These are phyloP conservation scores for Antrodiella citrinella DNA, from an alignment of 768 basidiomycete genomes.

Conservation along the genomic window DNA sequence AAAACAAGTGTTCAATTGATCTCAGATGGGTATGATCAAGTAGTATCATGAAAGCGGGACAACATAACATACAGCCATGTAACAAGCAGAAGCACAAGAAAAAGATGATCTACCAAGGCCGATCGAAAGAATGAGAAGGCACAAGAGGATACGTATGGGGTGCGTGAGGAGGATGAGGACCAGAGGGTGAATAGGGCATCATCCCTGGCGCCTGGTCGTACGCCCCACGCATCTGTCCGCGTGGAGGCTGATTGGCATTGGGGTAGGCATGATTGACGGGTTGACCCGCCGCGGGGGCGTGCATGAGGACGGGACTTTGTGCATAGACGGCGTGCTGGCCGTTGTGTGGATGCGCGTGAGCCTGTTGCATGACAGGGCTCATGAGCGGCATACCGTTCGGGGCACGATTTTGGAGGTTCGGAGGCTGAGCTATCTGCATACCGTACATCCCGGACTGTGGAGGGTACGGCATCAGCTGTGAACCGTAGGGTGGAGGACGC, in stretches of 20 bases:
- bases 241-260: constrained; percentile 2
- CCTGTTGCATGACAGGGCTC: constrained; percentile 65
- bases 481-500: constrained; percentile 53
- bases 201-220: constrained; percentile 12
- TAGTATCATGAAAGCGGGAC: constrained; percentile 7
- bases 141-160: constrained; percentile 32
- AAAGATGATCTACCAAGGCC: constrained; percentile 37
- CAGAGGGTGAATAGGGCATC: constrained; percentile 17
- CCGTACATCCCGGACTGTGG: constrained; percentile 42
- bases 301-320: constrained; percentile 64
- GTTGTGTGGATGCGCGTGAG: constrained; percentile 26
- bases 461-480: constrained; percentile 60
- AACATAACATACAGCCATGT: constrained; percentile 11
- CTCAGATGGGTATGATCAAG: constrained; percentile 13
- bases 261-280: neutral
- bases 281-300: constrained; percentile 30
- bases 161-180: constrained; percentile 19
- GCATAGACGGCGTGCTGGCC: constrained; percentile 45
- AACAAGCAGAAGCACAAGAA: constrained; percentile 10
- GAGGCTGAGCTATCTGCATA: constrained; percentile 26
- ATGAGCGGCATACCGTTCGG: constrained; percentile 40
- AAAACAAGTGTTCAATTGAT: constrained; percentile 4
- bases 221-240: constrained; percentile 25
- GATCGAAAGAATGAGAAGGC: constrained; percentile 33
- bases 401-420: constrained; percentile 12